phyloP scores from a whole-genome alignment of 495 filamentous ascomycete species.

The Penicillium psychrofluorescens region DNA sequence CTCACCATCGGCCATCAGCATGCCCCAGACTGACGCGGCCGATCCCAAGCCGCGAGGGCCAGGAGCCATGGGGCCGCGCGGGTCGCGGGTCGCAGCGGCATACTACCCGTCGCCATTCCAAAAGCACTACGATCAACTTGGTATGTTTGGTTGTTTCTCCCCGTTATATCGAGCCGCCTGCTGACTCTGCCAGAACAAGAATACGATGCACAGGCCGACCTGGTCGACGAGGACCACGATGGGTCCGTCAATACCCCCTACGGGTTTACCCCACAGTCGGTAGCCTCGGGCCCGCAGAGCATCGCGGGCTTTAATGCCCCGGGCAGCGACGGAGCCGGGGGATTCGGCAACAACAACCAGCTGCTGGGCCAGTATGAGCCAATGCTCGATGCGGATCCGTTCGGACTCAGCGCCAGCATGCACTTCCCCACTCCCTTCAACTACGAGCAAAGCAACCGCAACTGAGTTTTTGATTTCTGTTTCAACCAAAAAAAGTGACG shows the following conservation, averaged over 20 bases:
- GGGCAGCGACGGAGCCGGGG: conserved; percentile 27
- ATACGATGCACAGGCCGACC: conserved; percentile 93
- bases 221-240: conserved; percentile 79
- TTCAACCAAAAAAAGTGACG: too few species aligned
- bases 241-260: conserved; percentile 64
- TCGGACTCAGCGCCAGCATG: conserved; percentile 87
- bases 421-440: conserved; percentile 87
- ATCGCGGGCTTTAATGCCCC: conserved; percentile 33
- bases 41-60: conserved; percentile 23
- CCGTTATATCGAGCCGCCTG: neutral
- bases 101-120: conserved; percentile 85
- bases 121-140: conserved; percentile 94
- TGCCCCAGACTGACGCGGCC: conserved; percentile 31
- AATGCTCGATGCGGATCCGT: conserved; percentile 82
- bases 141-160: conserved; percentile 50
- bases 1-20: conserved; percentile 33
- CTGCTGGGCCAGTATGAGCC: conserved; percentile 75
- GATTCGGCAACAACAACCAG: conserved; percentile 50
- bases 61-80: conserved; percentile 20
- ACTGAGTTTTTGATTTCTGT: conserved; percentile 9
- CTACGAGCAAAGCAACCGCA: conserved; percentile 52
- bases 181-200: conserved; percentile 75
- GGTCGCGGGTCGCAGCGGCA: conserved; percentile 33
- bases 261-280: conserved; percentile 42
- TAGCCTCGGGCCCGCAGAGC: conserved; percentile 32